Evolutionary conservation across 2,329 filamentous ascomycete genomes (phyloP).

Genomic region (Apiospora marii): DNA sequence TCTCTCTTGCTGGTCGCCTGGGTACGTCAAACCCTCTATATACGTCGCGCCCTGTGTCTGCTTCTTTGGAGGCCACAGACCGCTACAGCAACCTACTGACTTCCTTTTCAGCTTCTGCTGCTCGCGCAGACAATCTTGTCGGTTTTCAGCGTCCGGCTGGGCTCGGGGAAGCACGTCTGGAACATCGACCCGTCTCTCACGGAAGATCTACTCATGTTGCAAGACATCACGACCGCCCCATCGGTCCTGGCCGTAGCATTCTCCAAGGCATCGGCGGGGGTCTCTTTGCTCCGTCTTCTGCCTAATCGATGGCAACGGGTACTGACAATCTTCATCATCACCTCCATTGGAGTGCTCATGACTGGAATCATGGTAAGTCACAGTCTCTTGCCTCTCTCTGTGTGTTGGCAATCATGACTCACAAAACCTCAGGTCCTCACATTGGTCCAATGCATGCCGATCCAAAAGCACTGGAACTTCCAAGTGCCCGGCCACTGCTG

Average conservation of each 20-base stretch:
- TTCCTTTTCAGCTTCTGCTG: not conserved
- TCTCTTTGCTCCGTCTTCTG: constrained; percentile 39
- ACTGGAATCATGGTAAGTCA: constrained; percentile 30
- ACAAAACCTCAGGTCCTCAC: constrained; percentile 27
- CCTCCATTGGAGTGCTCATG: constrained; percentile 36
- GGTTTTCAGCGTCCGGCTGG: not conserved
- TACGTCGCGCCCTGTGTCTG: no score
- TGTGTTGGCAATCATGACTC: not conserved
- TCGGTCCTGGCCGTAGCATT: constrained; percentile 39
- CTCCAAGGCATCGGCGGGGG: constrained; percentile 43
- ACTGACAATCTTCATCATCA: constrained; percentile 38
- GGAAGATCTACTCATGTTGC: not conserved
- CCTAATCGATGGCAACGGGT: constrained; percentile 27
- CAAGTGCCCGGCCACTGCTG: constrained; percentile 29
- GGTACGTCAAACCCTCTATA: not conserved
- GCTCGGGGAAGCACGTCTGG: not conserved
- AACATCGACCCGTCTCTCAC: not conserved
- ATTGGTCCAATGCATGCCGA: constrained; percentile 33
- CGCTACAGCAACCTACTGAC: no score
- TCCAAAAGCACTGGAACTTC: constrained; percentile 26
- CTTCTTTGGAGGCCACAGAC: no score
- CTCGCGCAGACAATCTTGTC: not conserved
- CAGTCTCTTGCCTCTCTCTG: no score
- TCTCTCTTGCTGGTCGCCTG: not conserved
- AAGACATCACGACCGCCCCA: not conserved